Evolutionary conservation across 768 basidiomycete species (phyloP).

Genomic region (Polyporus arcularius): DNA sequence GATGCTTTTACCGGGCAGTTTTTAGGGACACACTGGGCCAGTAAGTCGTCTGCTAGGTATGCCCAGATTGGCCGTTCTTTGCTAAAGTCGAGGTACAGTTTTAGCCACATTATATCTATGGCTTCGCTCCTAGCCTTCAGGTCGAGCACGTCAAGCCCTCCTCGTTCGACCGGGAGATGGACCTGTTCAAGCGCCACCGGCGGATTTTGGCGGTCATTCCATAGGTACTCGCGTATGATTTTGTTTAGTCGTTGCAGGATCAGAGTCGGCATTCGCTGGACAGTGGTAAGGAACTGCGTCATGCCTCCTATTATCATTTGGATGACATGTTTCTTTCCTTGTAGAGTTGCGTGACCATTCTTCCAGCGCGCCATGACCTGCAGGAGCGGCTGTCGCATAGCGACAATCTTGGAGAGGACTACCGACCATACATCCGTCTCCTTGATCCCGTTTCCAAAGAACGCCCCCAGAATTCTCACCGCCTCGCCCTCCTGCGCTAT

Average conservation of each 20-base stretch:
- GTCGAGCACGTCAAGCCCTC: constrained; percentile 7
- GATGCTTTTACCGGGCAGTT: neutral
- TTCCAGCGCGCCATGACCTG: neutral
- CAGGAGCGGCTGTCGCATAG: neutral
- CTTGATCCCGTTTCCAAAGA: neutral
- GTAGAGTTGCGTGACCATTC: neutral
- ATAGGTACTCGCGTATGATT: neutral
- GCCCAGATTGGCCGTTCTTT: constrained; percentile 10
- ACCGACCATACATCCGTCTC: constrained; percentile 5
- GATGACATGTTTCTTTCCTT: constrained; percentile 14
- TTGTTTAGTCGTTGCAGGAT: neutral
- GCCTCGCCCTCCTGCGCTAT: too few species aligned
- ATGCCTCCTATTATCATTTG: constrained; percentile 23
- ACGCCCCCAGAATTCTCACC: too few species aligned
- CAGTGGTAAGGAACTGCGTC: constrained; percentile 28
- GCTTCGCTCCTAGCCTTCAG: constrained; percentile 16
- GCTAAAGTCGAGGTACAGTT: neutral
- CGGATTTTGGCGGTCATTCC: neutral
- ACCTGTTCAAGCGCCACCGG: neutral
- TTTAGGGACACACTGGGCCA: neutral
- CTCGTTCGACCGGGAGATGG: neutral
- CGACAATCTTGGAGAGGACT: constrained; percentile 2
- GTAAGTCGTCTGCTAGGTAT: constrained; percentile 9
- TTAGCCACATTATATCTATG: constrained; percentile 17
- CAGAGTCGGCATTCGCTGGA: constrained; percentile 25